Evolutionary conservation across 352 stramenopile species (phyloP).

Genomic region (Phytophthora pseudosyringae): DNA sequence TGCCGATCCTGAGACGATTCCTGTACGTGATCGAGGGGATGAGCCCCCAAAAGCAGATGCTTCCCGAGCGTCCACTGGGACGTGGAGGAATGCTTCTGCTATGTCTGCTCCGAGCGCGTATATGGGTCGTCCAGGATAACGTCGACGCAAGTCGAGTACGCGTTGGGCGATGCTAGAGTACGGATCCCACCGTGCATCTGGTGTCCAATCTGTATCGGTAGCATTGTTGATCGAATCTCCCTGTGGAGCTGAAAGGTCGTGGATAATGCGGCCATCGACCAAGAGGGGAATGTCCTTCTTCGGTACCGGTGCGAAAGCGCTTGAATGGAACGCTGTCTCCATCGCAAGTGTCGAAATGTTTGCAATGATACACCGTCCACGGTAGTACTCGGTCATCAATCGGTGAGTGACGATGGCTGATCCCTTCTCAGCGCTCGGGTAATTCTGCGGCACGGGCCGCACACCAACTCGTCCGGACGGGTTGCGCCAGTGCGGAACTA

Average conservation of each 20-base stretch:
- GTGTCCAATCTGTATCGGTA: background rate
- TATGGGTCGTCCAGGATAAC: background rate
- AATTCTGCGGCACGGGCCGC: conserved; percentile 2
- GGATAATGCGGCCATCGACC: conserved; percentile 13
- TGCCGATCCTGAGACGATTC: background rate
- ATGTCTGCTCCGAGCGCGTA: conserved; percentile 3
- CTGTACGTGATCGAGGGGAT: background rate
- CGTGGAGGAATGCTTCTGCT: background rate
- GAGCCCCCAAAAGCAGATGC: background rate
- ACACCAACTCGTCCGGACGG: background rate
- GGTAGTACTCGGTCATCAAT: conserved; percentile 13
- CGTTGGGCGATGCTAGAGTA: background rate
- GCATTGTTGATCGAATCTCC: background rate
- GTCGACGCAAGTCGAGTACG: background rate
- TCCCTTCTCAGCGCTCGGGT: background rate
- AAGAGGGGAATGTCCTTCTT: conserved; percentile 7
- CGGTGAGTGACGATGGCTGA: conserved; percentile 3
- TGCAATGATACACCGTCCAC: background rate
- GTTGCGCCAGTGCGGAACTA: conserved; percentile 9
- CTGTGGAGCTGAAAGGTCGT: conserved; percentile 10
- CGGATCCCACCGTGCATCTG: background rate
- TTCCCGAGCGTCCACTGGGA: background rate
- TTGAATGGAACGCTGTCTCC: conserved; percentile 10
- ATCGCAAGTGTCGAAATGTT: background rate
- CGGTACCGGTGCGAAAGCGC: conserved; percentile 10